Evolutionary conservation across 208 protist species (phyloP), one percentile per base, ranked within the genome.

Genomic region (Trypanosoma platydactyli): DNA sequence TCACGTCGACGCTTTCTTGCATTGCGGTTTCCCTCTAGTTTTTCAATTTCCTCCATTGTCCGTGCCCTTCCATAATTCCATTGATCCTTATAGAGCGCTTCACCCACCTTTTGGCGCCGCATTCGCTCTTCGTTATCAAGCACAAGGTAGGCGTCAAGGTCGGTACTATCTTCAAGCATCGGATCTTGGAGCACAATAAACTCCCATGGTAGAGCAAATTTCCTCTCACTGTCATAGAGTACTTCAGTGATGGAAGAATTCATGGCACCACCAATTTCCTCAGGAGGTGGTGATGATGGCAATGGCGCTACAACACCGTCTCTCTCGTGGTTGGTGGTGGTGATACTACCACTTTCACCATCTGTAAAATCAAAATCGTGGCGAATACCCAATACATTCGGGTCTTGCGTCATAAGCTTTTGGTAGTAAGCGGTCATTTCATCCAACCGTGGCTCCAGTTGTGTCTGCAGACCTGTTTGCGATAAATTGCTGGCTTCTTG

Each of bases 91-190:
- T 94, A 93, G 30, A 91, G 77, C 13, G 77, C 74, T 55, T 88
- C 56, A 6, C 81, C 86, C 7, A 94, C 64, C 42, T 86, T 73
- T 55, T 88, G 68, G 22, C 85, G 87, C n/a, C 86, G 82, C 57
- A 94, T 29, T 16, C 90, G 80, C 69, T 92, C 83, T 64, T 96
- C 90, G 60, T 94, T 94, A 76, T 92, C 84, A 5, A 89, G 73
- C 13, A 94, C 83, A 20, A 96, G 54, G 71, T 94, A 94, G 0
- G 62, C 63, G 58, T 86, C 50, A 15, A 94, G 49, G 62, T 96
- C 90, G 3, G 78, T 81, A 38, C 65, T 72, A 62, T 90, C 83
- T 11, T 95, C 89, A 1, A 80, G 56, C 20, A 69, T 70, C 0
- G 63, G 48, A 42, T 79, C 54, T 33, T 82, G 82, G 45, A 95